phyloP scores from a whole-genome alignment of 1,284 basidiomycete species.

The Mixia osmundae region DNA sequence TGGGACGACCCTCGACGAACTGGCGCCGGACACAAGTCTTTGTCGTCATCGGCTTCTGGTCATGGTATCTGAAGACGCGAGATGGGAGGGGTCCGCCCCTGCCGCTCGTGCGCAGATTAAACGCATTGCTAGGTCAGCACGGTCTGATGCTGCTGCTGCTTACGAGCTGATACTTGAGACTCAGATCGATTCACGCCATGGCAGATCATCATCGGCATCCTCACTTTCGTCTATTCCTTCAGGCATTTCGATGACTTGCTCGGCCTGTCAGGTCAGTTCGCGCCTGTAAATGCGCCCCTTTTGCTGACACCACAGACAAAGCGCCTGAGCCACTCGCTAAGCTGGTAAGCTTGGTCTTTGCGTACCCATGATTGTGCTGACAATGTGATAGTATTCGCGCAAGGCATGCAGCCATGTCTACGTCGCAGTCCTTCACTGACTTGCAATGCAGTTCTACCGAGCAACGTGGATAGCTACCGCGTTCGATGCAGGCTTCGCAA shows the following conservation, averaged over 20 bases:
- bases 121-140: conserved; percentile 35
- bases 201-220: conserved; percentile 66
- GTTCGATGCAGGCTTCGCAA: conserved; percentile 75
- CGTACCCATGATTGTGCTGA: background rate
- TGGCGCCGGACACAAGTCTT: conserved; percentile 59
- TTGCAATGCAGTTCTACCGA: conserved; percentile 74
- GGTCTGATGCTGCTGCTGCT: conserved; percentile 1
- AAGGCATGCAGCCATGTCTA: background rate
- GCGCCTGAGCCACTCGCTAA: conserved; percentile 81
- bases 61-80: conserved; percentile 50
- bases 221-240: conserved; percentile 63
- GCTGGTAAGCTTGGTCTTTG: conserved; percentile 33
- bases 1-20: conserved; percentile 47
- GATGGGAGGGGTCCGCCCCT: too few species aligned
- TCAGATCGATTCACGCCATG: conserved; percentile 78
- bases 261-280: too few species aligned
- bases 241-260: conserved; percentile 69
- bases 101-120: conserved; percentile 34
- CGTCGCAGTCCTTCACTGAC: too few species aligned
- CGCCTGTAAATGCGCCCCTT: conserved; percentile 3
- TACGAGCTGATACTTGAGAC: too few species aligned
- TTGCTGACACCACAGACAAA: conserved; percentile 19
- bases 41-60: conserved; percentile 71
- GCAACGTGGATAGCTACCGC: conserved; percentile 64
- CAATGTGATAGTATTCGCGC: background rate